Conservation (phyloP, 2,329 filamentous ascomycete genomes). For the Apiospora sp. region DNA sequence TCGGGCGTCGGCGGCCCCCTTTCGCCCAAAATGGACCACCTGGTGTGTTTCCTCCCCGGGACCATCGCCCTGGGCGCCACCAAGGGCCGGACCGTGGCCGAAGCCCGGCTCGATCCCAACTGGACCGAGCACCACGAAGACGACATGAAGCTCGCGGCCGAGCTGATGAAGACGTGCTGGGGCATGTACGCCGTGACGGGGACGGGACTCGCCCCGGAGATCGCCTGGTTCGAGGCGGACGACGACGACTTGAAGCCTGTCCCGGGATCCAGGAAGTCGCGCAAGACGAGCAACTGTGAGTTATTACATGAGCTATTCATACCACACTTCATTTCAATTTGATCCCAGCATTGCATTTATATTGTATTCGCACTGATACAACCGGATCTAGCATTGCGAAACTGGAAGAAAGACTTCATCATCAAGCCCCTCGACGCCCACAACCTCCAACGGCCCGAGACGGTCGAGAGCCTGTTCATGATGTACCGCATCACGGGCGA, state of each 20-base stretch:
- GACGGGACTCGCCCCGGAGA: constrained; percentile 91
- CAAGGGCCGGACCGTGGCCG: constrained; percentile 75
- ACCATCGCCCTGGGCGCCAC: constrained; percentile 92
- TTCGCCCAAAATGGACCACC: constrained; percentile 94
- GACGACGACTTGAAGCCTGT: constrained; percentile 64
- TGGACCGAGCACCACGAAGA: constrained; percentile 85
- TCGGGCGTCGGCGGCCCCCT: constrained; percentile 71
- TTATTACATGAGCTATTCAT: background rate
- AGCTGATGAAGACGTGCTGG: constrained; percentile 97
- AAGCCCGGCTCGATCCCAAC: constrained; percentile 73
- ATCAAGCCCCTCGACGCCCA: constrained; percentile 84
- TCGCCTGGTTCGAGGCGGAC: constrained; percentile 85
- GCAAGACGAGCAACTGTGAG: background rate
- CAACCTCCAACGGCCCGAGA: constrained; percentile 95
- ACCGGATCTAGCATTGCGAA: background rate
- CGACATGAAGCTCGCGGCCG: constrained; percentile 85
- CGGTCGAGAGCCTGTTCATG: constrained; percentile 94
- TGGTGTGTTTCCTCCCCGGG: constrained; percentile 96
- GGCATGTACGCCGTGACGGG: constrained; percentile 92
- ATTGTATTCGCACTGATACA: no score
- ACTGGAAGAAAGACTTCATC: constrained; percentile 79
- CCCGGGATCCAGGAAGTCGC: background rate
- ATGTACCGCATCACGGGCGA: constrained; percentile 99
- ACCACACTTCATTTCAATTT: no score
- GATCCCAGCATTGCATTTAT: no score